These are phyloP conservation scores for Jackrogersella minutella DNA, from an alignment of 495 filamentous ascomycete genomes.

Conservation along the genomic window DNA sequence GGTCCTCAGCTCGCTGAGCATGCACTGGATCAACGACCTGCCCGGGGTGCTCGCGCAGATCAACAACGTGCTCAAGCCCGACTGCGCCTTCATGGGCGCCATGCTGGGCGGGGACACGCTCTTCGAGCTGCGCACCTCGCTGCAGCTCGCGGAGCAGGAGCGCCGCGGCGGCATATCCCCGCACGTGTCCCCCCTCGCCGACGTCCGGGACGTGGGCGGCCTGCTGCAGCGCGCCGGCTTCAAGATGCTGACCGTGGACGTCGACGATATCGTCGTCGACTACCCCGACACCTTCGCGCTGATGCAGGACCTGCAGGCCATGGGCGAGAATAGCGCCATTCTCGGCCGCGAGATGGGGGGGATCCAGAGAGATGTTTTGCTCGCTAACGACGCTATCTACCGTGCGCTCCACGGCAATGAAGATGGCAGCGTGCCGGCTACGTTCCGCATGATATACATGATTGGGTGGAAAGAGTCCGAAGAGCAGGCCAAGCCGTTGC, in stretches of 20 bases:
- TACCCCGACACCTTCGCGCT: conserved; percentile 92
- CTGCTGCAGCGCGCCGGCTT: conserved; percentile 88
- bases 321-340: conserved; percentile 92
- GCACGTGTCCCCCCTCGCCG: conserved; percentile 87
- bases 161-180: conserved; percentile 86
- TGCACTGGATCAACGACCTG: conserved; percentile 99
- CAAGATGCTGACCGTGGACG: conserved; percentile 94
- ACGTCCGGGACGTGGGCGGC: conserved; percentile 90
- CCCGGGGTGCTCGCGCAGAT: conserved; percentile 82
- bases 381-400: conserved; percentile 92
- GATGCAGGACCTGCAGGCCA: conserved; percentile 91
- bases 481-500: conserved; percentile 78
- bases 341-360: conserved; percentile 78
- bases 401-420: conserved; percentile 77
- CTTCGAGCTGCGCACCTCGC: conserved; percentile 90
- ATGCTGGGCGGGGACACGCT: conserved; percentile 97
- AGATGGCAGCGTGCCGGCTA: conserved; percentile 79
- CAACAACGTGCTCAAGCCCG: conserved; percentile 84
- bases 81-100: conserved; percentile 89
- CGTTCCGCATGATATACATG: conserved; percentile 94
- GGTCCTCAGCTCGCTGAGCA: conserved; percentile 81
- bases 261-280: conserved; percentile 95
- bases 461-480: conserved; percentile 95
- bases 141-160: conserved; percentile 93
- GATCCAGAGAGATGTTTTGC: conserved; percentile 80